Percentiles rank a stretch among this genome's conserved stretches.
phyloP scores from a whole-genome alignment of 257 asterid genomes.

The Plantago ovata region DNA sequence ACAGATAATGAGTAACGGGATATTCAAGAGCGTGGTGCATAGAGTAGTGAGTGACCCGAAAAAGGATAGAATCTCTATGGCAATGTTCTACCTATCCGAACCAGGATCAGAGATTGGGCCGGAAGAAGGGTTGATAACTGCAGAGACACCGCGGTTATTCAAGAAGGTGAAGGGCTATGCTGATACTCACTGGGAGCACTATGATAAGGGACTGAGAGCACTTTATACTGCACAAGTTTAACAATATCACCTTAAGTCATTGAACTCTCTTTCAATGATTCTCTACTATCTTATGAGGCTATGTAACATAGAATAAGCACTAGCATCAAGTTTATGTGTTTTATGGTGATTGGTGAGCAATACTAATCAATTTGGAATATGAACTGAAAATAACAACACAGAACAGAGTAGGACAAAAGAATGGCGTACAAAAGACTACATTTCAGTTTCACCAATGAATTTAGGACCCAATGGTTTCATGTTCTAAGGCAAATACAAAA shows the following conservation, averaged over 20 bases:
- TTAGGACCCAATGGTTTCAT: no score
- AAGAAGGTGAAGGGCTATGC: slow-evolving; percentile 48
- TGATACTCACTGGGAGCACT: slow-evolving; percentile 31
- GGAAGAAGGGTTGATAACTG: slow-evolving; percentile 35
- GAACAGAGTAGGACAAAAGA: not conserved
- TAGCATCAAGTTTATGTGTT: no score
- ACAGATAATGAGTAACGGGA: slow-evolving; percentile 54
- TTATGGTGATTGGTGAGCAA: no score
- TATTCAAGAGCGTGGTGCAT: slow-evolving; percentile 49
- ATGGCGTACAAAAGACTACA: no score
- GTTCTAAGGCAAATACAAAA: slow-evolving; percentile 3
- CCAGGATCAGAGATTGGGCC: slow-evolving; percentile 51
- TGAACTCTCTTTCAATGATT: not conserved
- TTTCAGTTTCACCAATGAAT: no score
- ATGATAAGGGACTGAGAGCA: slow-evolving; percentile 29
- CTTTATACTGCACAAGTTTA: slow-evolving; percentile 19
- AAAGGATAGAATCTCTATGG: slow-evolving; percentile 38
- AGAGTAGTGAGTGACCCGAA: slow-evolving; percentile 38
- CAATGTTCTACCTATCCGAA: slow-evolving; percentile 44
- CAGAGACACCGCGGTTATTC: slow-evolving; percentile 29
- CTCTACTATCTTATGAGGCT: not conserved
- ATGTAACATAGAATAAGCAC: not conserved
- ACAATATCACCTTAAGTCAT: not conserved
- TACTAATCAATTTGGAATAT: no score
- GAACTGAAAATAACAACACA: not conserved